Evolutionary conservation across 73 alveolate genomes (phyloP), one percentile per base, ranked within the genome.

Genomic region (Durusdinium trenchii): DNA sequence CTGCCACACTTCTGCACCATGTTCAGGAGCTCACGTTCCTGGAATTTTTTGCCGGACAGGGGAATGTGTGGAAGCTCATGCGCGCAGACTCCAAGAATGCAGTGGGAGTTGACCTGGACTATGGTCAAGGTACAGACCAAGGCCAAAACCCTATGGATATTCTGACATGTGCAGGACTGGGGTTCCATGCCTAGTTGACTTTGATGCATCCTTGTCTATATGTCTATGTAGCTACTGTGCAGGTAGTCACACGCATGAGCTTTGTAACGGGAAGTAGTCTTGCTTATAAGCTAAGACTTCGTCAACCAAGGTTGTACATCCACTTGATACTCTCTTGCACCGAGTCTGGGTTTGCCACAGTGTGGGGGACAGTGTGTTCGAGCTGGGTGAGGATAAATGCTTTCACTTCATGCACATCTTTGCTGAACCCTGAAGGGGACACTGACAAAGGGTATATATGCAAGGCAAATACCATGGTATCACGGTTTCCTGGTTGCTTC

Each of bases 21-120:
- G 32, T 7, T 26, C 89, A 78, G 89, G 89, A 78, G 89, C 2
- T 78, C 12, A 6, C 10, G n/a, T 78, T 38, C 62, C 10, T 36
- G 45, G 89, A 78, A 62, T 78, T 78, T 40, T 78, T 78, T 62
- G 18, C 89, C 7, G 89, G 89, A 2, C 40, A 78, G 6, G 89
- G 61, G 48, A 45, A 78, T 20, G 89, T 47, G 3, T 78, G 16
- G 45, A 36, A 38, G 12, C 16, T 62, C 7, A 18, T 78, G 35
- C 38, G 61, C 62, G 32, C 12, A 36, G 47, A 43, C 32, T 57
- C n/a, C 12, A 28, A n/a, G 23, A 43, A n/a, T 38, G 57, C 62
- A 16, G 47, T 40, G 16, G 51, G 38, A 38, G 60, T 78, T 36
- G 89, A 78, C 38, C 38, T 78, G 3, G 32, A 28, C 60, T 78